phyloP scores from a whole-genome alignment of 805 yeast species.

The Saturnispora quitensis region DNA sequence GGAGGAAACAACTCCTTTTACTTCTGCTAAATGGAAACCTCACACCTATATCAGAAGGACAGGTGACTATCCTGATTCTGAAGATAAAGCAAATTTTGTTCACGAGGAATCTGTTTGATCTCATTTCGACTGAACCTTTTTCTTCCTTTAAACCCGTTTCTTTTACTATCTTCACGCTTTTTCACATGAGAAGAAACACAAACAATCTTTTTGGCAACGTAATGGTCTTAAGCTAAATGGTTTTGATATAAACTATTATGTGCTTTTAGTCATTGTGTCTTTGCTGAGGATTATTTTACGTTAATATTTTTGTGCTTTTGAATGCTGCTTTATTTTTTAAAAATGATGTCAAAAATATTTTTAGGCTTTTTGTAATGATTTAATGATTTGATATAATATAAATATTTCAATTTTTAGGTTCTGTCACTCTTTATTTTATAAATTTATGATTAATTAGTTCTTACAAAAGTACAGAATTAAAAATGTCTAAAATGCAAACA shows the following conservation, averaged over 20 bases:
- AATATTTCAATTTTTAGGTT: too few relatives aligned
- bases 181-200: background rate
- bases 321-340: background rate
- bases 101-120: conserved; percentile 5
- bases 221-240: too few relatives aligned
- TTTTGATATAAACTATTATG: too few relatives aligned
- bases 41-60: conserved; percentile 8
- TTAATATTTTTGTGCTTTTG: background rate
- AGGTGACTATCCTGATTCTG: background rate
- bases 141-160: background rate
- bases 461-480: background rate
- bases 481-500: conserved; percentile 1
- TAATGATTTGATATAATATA: background rate
- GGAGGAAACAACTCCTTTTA: conserved; percentile 28
- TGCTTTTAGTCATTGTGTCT: background rate
- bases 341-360: too few relatives aligned
- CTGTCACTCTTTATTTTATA: background rate
- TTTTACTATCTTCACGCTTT: background rate
- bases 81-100: background rate
- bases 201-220: background rate
- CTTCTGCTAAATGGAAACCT: conserved; percentile 28
- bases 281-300: background rate
- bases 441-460: too few relatives aligned
- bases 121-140: background rate
- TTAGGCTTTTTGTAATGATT: background rate